Conservation (phyloP, 768 basidiomycete genomes). For the Tulasnella sp. region DNA sequence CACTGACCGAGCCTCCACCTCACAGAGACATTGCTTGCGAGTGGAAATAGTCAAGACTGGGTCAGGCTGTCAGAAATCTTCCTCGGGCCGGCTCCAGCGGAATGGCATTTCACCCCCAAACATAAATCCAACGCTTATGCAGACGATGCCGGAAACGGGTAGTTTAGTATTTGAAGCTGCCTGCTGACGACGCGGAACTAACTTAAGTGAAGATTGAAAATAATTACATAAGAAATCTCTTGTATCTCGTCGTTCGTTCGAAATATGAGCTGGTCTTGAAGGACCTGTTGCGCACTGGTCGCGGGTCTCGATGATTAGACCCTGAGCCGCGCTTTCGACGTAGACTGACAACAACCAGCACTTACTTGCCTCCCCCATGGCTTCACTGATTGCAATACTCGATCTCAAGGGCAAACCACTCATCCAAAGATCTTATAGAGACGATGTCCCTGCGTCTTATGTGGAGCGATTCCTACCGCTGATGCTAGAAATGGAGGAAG, state of each 20-base stretch:
- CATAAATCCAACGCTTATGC: constrained; percentile 85
- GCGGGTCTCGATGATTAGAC: neutral
- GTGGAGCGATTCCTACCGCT: constrained; percentile 93
- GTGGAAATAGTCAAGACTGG: constrained; percentile 78
- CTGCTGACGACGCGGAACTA: no score
- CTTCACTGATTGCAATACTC: constrained; percentile 83
- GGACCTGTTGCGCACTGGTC: neutral
- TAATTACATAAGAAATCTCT: neutral
- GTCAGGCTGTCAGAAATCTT: constrained; percentile 95
- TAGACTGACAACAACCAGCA: neutral
- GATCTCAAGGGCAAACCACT: constrained; percentile 98
- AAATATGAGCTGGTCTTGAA: neutral
- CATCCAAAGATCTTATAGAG: constrained; percentile 93
- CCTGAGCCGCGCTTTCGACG: constrained; percentile 3
- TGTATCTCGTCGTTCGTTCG: neutral
- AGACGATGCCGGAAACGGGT: constrained; percentile 57
- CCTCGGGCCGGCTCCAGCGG: constrained; percentile 77
- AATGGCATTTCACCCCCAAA: constrained; percentile 85
- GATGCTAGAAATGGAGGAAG: constrained; percentile 93
- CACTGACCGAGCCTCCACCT: neutral
- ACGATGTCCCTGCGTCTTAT: constrained; percentile 85
- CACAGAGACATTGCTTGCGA: constrained; percentile 73
- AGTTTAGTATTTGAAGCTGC: neutral
- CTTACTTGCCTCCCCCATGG: constrained; percentile 40
- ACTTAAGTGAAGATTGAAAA: neutral